Evolutionary conservation across 768 basidiomycete species (phyloP), one percentile per base, ranked within the genome.

Genomic region (Mycena maculata): DNA sequence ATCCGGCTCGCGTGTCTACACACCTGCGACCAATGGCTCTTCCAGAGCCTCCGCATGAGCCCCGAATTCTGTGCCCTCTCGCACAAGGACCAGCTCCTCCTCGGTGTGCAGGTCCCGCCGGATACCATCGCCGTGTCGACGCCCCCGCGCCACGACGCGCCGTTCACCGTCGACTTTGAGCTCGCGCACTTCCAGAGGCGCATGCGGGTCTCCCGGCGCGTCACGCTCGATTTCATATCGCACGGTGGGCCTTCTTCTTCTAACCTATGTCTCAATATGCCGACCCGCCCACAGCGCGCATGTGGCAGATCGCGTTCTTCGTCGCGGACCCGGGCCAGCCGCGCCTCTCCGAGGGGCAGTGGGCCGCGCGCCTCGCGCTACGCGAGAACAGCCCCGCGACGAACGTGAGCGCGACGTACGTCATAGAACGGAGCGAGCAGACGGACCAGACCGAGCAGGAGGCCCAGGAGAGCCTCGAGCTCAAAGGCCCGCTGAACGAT

Each of bases 161-260:
- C 69, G 54, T 87, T 87, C 58, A 77, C 76, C 4, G 81, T 76
- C 15, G 69, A 70, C 12, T 78, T 85, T 30, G 74, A 72, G 33
- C 76, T 82, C 8, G 73, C 78, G n/a, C 72, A 81, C 48, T 87
- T 86, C 76, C 85, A 85, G 72, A 82, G 80, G 65, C 81, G 86
- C 10, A 83, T 87, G 84, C 77, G 84, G 8, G 77, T 85, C n/a
- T 75, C 79, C 28, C 77, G 78, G 49, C 38, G 69, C 16, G 78
- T 85, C 49, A 44, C 55, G 2, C 68, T 84, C n/a, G 84, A 87
- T 59, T 87, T 87, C 57, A 82, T 86, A 31, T 83, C 85, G 9
- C 77, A 81, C 75, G 84, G 86, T 84, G 61, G 18, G 79, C 39
- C 9, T 31, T 39, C 48, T 31, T n/a, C 15, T 10, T 22, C 2